These are phyloP conservation scores for Metschnikowia proteae DNA, from an alignment of 805 yeast species.

Conservation along the genomic window DNA sequence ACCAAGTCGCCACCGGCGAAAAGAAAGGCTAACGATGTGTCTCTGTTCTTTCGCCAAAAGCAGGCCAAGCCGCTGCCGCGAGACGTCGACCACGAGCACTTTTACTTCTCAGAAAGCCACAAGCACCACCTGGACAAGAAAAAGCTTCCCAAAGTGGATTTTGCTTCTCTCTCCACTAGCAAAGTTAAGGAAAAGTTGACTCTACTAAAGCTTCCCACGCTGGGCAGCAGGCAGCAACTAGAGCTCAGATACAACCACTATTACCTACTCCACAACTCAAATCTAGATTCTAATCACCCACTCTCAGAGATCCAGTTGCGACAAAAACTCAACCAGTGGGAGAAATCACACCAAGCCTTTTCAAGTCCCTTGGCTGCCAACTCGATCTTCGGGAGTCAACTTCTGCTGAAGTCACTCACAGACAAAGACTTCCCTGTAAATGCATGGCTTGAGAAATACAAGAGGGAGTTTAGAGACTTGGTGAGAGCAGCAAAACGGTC, in stretches of 20 bases:
- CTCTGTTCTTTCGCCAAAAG: constrained; percentile 28
- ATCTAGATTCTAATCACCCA: constrained; percentile 69
- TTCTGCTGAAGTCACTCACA: constrained; percentile 32
- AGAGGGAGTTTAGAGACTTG: constrained; percentile 37
- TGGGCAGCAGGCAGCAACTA: constrained; percentile 60
- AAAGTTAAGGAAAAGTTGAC: constrained; percentile 59
- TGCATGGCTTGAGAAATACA: constrained; percentile 41
- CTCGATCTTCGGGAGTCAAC: constrained; percentile 19
- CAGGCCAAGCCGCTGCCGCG: constrained; percentile 8
- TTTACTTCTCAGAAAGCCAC: constrained; percentile 30
- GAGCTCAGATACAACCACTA: constrained; percentile 75
- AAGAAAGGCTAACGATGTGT: constrained; percentile 21
- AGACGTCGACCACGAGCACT: constrained; percentile 23
- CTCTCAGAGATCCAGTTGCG: constrained; percentile 52
- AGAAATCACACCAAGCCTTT: constrained; percentile 40
- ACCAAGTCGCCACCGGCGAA: constrained; percentile 4
- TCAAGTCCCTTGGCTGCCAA: constrained; percentile 8
- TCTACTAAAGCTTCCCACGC: constrained; percentile 51
- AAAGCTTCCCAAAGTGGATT: constrained; percentile 62
- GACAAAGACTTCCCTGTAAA: constrained; percentile 46
- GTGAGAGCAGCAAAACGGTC: constrained; percentile 31
- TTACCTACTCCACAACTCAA: constrained; percentile 74
- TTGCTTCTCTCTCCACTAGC: constrained; percentile 51
- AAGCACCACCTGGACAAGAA: constrained; percentile 26
- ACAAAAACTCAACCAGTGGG: constrained; percentile 66